Conservation (phyloP, 257 asterid species). For the Phtheirospermum japonicum region DNA sequence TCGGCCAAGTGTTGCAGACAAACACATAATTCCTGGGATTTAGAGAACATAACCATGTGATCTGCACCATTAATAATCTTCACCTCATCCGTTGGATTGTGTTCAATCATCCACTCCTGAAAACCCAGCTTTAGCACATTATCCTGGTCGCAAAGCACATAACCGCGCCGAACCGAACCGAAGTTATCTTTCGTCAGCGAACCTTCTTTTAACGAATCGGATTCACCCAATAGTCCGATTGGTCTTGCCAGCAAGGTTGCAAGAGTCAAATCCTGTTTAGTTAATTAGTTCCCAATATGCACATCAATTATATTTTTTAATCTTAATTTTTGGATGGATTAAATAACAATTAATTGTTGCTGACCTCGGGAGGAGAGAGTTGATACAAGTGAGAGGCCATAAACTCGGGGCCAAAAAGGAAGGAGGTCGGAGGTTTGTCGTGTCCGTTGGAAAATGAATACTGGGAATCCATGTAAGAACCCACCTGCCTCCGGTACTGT, state of each 20-base stretch:
- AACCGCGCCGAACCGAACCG: constrained; percentile 40
- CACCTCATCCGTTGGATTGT: constrained; percentile 40
- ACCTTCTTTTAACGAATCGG: background rate
- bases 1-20: constrained; percentile 25
- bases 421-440: constrained; percentile 33
- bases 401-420: constrained; percentile 34
- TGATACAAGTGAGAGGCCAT: constrained; percentile 37
- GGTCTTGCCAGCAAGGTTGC: constrained; percentile 43
- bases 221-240: constrained; percentile 9
- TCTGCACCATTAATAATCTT: constrained; percentile 34
- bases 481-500: constrained; percentile 30
- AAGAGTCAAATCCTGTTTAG: constrained; percentile 36
- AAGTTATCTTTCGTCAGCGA: constrained; percentile 29
- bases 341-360: background rate
- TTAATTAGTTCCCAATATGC: background rate
- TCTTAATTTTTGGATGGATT: background rate
- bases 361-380: constrained; percentile 45
- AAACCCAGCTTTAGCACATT: constrained; percentile 2
- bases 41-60: constrained; percentile 50
- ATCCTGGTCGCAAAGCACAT: constrained; percentile 34
- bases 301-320: background rate
- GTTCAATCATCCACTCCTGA: constrained; percentile 40
- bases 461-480: constrained; percentile 30
- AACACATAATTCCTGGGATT: constrained; percentile 32
- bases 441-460: constrained; percentile 24